These are phyloP conservation scores for Zygoascus meyerae DNA, from an alignment of 1,139 yeast species.

Conservation along the genomic window DNA sequence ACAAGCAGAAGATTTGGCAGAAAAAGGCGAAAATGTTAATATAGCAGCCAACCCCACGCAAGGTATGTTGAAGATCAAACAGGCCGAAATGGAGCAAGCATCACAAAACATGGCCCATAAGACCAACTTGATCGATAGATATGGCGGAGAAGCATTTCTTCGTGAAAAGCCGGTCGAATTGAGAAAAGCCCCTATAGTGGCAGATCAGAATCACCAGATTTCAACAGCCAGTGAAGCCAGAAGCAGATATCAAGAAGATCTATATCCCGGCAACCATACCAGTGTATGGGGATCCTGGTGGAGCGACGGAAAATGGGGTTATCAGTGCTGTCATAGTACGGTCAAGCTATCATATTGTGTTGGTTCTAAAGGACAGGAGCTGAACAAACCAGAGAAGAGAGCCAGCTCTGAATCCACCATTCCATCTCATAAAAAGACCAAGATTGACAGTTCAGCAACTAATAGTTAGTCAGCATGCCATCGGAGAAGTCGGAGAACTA, in stretches of 20 bases:
- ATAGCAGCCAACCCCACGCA: constrained; percentile 60
- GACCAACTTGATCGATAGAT: constrained; percentile 36
- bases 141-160: constrained; percentile 34
- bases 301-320: constrained; percentile 47
- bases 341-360: constrained; percentile 36
- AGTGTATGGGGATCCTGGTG: constrained; percentile 47
- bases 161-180: constrained; percentile 26
- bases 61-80: constrained; percentile 42
- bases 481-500: too few relatives aligned
- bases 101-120: constrained; percentile 32
- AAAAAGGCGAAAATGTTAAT: constrained; percentile 40
- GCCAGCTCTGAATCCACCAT: too few relatives aligned
- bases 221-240: constrained; percentile 5
- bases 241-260: constrained; percentile 39
- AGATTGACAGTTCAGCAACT: too few relatives aligned
- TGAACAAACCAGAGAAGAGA: constrained; percentile 9
- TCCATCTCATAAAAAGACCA: too few relatives aligned
- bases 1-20: constrained; percentile 48
- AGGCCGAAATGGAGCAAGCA: constrained; percentile 36
- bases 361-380: constrained; percentile 20
- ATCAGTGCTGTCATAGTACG: constrained; percentile 40
- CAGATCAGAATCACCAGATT: constrained; percentile 11
- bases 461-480: too few relatives aligned
- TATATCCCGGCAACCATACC: constrained; percentile 37
- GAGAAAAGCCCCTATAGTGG: constrained; percentile 21